A percentile compares a stretch with the other conserved stretches of the same genome.
Evolutionary conservation across 257 asterid species (phyloP).

Genomic region (Cynanchum wilfordii): DNA sequence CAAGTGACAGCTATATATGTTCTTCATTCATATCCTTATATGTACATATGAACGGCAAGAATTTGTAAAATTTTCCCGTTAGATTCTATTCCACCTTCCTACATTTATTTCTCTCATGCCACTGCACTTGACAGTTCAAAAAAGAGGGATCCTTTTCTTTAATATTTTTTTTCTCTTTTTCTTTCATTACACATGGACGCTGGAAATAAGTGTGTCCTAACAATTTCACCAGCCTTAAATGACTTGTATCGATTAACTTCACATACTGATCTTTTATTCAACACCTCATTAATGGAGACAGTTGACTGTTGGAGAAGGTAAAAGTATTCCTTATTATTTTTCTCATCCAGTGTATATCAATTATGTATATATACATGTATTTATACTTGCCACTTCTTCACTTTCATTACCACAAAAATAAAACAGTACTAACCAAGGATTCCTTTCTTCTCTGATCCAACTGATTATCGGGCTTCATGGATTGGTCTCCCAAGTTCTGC

Average conservation of each 20-base stretch:
- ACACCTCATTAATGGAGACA: constrained; percentile 27
- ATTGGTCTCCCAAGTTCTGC: constrained; percentile 33
- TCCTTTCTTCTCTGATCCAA: background rate
- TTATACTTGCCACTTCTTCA: background rate
- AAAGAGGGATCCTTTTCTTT: background rate
- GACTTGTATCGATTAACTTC: constrained; percentile 11
- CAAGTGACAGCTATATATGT: background rate
- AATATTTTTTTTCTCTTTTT: background rate
- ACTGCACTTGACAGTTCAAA: background rate
- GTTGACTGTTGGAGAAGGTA: constrained; percentile 32
- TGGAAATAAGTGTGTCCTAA: constrained; percentile 3
- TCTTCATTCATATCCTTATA: background rate
- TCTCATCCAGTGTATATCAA: no score
- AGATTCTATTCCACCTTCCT: background rate
- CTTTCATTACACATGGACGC: constrained; percentile 9
- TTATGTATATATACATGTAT: background rate
- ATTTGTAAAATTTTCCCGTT: background rate
- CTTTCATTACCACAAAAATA: constrained; percentile 1
- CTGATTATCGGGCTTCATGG: constrained; percentile 39
- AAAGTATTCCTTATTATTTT: constrained; percentile 4
- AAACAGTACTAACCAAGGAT: background rate
- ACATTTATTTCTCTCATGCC: background rate
- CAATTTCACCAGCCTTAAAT: constrained; percentile 20
- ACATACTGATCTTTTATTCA: constrained; percentile 1
- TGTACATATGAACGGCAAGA: background rate